Evolutionary conservation across 1,284 basidiomycete genomes (phyloP).

Genomic region (Apiotrichum brassicae): DNA sequence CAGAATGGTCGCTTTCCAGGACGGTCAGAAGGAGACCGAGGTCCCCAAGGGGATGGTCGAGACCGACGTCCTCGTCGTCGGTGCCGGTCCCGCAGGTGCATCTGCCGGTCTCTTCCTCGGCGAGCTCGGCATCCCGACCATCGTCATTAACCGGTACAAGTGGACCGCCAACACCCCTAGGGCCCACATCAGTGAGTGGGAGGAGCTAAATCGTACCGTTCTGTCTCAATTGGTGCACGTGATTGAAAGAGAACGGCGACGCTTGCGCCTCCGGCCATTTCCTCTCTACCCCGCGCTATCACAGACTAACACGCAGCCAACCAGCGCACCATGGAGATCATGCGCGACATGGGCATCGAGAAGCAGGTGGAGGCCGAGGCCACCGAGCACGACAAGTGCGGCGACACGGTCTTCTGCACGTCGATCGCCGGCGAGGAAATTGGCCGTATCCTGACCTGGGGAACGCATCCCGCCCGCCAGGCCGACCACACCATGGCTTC

Average conservation of each 20-base stretch:
- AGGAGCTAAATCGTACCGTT: too few relatives aligned
- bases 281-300: too few relatives aligned
- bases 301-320: constrained; percentile 1
- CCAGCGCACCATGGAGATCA: constrained; percentile 17
- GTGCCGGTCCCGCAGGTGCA: constrained; percentile 12
- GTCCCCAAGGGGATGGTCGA: constrained; percentile 7
- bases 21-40: constrained; percentile 14
- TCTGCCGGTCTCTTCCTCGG: constrained; percentile 13
- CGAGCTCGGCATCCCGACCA: constrained; percentile 9
- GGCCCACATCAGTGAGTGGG: constrained; percentile 10
- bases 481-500: constrained; percentile 14
- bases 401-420: constrained; percentile 18
- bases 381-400: constrained; percentile 12
- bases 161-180: constrained; percentile 17
- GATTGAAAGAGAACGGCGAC: too few relatives aligned
- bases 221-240: too few relatives aligned
- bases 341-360: constrained; percentile 18
- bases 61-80: constrained; percentile 14
- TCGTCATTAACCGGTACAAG: constrained; percentile 12
- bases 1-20: constrained; percentile 13
- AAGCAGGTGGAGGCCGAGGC: constrained; percentile 10
- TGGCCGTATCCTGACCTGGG: constrained; percentile 17
- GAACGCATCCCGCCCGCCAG: constrained; percentile 11
- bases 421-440: constrained; percentile 14
- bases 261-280: too few relatives aligned